Percentiles rank a stretch among this genome's conserved stretches.
These are phyloP conservation scores for Jacaranda mimosifolia DNA, from an alignment of 257 asterid species.

Conservation along the genomic window DNA sequence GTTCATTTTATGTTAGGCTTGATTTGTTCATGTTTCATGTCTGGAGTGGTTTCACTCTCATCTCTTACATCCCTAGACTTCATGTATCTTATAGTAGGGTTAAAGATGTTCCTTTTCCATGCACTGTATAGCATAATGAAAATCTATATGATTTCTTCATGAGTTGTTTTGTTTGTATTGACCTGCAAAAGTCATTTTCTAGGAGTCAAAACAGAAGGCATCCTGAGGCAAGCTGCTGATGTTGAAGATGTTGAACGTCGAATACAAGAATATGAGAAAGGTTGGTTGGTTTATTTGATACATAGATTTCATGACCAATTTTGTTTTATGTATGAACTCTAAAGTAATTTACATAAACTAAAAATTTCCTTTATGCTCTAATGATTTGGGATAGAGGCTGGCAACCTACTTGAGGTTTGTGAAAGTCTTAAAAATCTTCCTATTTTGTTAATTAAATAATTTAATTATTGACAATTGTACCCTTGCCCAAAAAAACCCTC, in stretches of 20 bases:
- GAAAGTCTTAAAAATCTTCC: constrained; percentile 5
- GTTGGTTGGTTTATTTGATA: constrained; percentile 52
- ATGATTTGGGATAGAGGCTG: background rate
- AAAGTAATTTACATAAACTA: background rate
- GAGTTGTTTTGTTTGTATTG: constrained; percentile 35
- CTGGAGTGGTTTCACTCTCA: background rate
- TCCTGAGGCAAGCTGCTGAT: constrained; percentile 98
- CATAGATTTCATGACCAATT: constrained; percentile 10
- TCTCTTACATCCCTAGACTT: constrained; percentile 20
- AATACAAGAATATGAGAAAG: constrained; percentile 92
- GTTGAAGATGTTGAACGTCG: constrained; percentile 95
- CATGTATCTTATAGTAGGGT: background rate
- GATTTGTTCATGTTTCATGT: constrained; percentile 1
- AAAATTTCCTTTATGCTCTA: background rate
- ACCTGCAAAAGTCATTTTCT: constrained; percentile 41
- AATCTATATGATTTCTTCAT: background rate
- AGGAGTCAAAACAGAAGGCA: constrained; percentile 94
- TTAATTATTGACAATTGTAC: background rate
- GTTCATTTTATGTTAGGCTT: background rate
- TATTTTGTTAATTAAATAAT: background rate
- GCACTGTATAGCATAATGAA: background rate
- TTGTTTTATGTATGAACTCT: background rate
- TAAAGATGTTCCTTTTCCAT: background rate
- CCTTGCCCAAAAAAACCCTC: background rate
- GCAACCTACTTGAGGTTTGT: background rate